Base-by-base conservation (phyloP, 2,329 filamentous ascomycete genomes). In the Trichoderma sp. region DNA sequence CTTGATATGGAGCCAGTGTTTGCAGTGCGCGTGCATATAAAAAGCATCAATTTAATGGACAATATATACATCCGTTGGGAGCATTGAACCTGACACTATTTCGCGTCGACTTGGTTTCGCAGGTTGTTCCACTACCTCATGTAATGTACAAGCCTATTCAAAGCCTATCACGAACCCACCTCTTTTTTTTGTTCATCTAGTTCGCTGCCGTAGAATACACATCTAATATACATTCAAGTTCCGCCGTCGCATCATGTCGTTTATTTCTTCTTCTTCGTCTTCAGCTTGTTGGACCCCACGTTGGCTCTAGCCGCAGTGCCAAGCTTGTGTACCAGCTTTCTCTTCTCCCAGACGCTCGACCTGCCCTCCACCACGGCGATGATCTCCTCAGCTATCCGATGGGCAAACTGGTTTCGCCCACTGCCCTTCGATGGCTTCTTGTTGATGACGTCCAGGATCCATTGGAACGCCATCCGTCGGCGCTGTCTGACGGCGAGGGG, bases 291-390 rank as follows among this genome's bases (percentile, higher is more conserved):
- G n/a, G 78, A 82, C 39, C 76, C 81, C 76, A 91, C 76, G 78
- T 98, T 98, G 39, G 92, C 91, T 83, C 96, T 88, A 30, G 92
- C 88, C 32, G 89, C 87, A 43, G 95, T 93, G 73, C 89, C 94
- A 76, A 91, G 82, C 88, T 94, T 97, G 83, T 99, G 96, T 70
- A 97, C 83, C 74, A 85, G 83, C 75, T 88, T 86, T 76, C 96
- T 88, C 85, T 89, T 91, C 55, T 97, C 94, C 96, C 96, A 99
- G 61, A 94, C 91, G 28, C 82, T 80, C 75, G 94, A 97, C 77
- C 88, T 88, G 36, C 96, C 96, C 85, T 98, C 95, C 11, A 97
- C 91, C 30, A 98, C 92, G 43, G 92, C 88, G 69, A 98, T 87
- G 73, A 98, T 85, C 86, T 98, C 95, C 79, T 95, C 91, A 1